phyloP scores from a whole-genome alignment of 805 yeast genomes.

The Starmerella lactis-condensi region DNA sequence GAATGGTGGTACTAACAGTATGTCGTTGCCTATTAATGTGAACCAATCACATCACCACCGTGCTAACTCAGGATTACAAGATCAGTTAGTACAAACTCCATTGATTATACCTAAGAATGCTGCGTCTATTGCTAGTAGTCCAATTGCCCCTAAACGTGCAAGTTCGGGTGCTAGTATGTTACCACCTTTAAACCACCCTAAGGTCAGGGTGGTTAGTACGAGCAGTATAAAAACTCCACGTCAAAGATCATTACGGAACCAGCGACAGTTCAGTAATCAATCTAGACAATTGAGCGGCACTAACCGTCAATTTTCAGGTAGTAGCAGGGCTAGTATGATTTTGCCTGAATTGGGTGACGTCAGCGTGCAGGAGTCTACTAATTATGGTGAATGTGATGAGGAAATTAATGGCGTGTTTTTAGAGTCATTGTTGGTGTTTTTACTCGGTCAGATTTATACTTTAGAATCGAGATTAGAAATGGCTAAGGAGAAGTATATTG shows the following conservation, averaged over 20 bases:
- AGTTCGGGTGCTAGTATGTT: no score
- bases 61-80: no score
- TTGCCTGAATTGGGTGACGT: conserved; percentile 9
- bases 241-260: not conserved
- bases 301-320: conserved; percentile 8
- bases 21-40: no score
- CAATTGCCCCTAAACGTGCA: no score
- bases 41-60: no score
- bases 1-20: no score
- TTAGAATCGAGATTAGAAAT: conserved; percentile 66
- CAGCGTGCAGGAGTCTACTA: not conserved
- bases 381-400: not conserved
- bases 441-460: conserved; percentile 68
- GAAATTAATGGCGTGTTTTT: conserved; percentile 71
- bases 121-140: no score
- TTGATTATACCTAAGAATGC: no score
- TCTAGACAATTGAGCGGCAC: no score
- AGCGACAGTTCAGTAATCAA: no score
- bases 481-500: conserved; percentile 74
- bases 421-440: conserved; percentile 70
- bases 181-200: no score
- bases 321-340: conserved; percentile 12
- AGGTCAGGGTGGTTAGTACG: conserved; percentile 10
- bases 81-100: no score
- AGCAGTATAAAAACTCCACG: conserved; percentile 11